These are phyloP conservation scores for Trichoderma endophyticum DNA, from an alignment of 2,329 filamentous ascomycete species.

Conservation along the genomic window DNA sequence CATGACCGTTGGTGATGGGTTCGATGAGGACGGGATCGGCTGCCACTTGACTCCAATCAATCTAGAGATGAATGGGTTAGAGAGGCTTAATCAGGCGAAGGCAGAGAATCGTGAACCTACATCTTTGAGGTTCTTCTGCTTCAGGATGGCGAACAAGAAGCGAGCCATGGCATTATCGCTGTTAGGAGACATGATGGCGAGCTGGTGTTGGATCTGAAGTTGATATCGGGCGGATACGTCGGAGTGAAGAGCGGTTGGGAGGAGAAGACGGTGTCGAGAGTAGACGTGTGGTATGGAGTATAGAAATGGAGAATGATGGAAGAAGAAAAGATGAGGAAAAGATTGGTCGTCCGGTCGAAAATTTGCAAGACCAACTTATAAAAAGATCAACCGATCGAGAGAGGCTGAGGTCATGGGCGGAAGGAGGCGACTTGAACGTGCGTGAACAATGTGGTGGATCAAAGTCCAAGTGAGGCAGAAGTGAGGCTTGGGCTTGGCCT, in stretches of 20 bases:
- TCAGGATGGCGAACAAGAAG: constrained; percentile 58
- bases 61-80: constrained; percentile 37
- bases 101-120: constrained; percentile 39
- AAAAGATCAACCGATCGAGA: neutral
- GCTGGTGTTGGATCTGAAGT: neutral
- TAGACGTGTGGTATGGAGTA: neutral
- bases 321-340: neutral
- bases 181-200: constrained; percentile 48
- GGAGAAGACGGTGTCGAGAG: neutral
- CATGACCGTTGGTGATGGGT: constrained; percentile 58
- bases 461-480: neutral
- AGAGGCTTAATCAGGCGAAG: neutral
- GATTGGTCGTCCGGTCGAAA: neutral
- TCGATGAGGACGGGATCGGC: constrained; percentile 51
- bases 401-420: neutral
- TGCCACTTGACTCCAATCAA: constrained; percentile 59
- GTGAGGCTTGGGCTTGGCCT: neutral
- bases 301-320: neutral
- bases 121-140: constrained; percentile 59
- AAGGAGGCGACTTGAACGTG: neutral
- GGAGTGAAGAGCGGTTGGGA: neutral
- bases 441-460: neutral
- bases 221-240: neutral
- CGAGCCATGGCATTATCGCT: constrained; percentile 56
- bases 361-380: neutral